Evolutionary conservation across 1,139 yeast genomes (phyloP).

Genomic region (Taphrina communis): DNA sequence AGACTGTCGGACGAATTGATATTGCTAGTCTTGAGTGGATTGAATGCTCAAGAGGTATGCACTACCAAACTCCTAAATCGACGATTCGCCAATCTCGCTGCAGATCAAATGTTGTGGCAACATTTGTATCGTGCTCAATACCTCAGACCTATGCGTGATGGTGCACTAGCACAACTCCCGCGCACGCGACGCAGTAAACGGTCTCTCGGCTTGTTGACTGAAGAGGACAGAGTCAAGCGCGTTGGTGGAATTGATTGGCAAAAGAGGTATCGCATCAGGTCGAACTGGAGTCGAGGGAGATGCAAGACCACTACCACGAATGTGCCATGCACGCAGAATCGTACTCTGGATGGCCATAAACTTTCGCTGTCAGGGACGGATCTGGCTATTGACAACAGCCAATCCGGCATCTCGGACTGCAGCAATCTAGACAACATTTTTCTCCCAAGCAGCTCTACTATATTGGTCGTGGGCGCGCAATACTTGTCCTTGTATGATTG

Average conservation of each 20-base stretch:
- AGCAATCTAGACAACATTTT: background rate
- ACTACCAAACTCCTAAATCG: conserved; percentile 12
- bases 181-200: background rate
- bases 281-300: conserved; percentile 31
- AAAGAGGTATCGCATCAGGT: conserved; percentile 24
- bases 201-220: conserved; percentile 12
- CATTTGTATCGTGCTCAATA: conserved; percentile 11
- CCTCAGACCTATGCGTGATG: background rate
- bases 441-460: background rate
- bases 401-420: background rate
- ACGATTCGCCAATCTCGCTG: conserved; percentile 12
- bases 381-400: background rate
- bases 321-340: background rate
- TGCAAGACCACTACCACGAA: conserved; percentile 10
- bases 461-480: background rate
- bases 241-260: conserved; percentile 15
- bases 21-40: conserved; percentile 9
- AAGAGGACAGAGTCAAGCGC: conserved; percentile 10
- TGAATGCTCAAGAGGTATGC: conserved; percentile 13
- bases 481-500: background rate
- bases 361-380: background rate
- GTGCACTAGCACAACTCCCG: no score
- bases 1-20: conserved; percentile 28
- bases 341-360: background rate
- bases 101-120: conserved; percentile 27